Evolutionary conservation across 2,329 filamentous ascomycete species (phyloP).

Genomic region (Xylariaceae sp.): DNA sequence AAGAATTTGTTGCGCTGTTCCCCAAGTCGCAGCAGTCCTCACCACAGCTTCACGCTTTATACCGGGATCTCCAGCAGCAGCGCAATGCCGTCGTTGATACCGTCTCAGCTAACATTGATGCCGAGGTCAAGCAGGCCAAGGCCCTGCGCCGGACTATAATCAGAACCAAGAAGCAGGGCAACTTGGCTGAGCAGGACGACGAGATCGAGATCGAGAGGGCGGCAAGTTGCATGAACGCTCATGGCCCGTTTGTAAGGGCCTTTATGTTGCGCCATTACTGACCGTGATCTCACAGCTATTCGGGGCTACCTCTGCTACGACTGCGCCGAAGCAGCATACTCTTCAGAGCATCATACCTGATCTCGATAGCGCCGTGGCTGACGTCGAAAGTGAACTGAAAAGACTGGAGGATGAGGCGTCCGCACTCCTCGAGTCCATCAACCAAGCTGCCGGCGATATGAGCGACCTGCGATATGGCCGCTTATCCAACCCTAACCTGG

Average conservation of each 20-base stretch:
- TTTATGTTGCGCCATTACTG: slow-evolving; percentile 5
- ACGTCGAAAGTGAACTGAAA: slow-evolving; percentile 63
- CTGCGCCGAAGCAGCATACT: slow-evolving; percentile 52
- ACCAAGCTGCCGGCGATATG: slow-evolving; percentile 62
- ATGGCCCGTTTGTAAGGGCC: not conserved
- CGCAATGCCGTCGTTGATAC: slow-evolving; percentile 63
- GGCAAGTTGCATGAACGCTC: slow-evolving; percentile 35
- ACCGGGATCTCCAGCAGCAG: slow-evolving; percentile 73
- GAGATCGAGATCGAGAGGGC: slow-evolving; percentile 59
- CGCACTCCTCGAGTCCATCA: slow-evolving; percentile 54
- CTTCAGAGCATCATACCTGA: slow-evolving; percentile 61
- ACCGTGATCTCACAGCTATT: slow-evolving; percentile 47
- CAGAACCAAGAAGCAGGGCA: slow-evolving; percentile 46
- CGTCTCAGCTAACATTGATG: slow-evolving; percentile 59
- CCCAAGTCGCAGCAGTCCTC: slow-evolving; percentile 61
- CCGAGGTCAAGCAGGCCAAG: slow-evolving; percentile 58
- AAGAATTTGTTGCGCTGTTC: slow-evolving; percentile 72
- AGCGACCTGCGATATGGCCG: slow-evolving; percentile 81
- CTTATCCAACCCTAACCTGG: slow-evolving; percentile 59
- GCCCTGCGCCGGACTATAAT: slow-evolving; percentile 54
- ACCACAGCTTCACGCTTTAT: slow-evolving; percentile 64
- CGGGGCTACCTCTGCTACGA: slow-evolving; percentile 41
- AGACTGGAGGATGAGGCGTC: slow-evolving; percentile 61
- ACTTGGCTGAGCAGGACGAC: slow-evolving; percentile 53
- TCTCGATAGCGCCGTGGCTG: slow-evolving; percentile 60